Base-by-base conservation (phyloP, 2,329 filamentous ascomycete genomes). In the Hymenoscyphus linearis region DNA sequence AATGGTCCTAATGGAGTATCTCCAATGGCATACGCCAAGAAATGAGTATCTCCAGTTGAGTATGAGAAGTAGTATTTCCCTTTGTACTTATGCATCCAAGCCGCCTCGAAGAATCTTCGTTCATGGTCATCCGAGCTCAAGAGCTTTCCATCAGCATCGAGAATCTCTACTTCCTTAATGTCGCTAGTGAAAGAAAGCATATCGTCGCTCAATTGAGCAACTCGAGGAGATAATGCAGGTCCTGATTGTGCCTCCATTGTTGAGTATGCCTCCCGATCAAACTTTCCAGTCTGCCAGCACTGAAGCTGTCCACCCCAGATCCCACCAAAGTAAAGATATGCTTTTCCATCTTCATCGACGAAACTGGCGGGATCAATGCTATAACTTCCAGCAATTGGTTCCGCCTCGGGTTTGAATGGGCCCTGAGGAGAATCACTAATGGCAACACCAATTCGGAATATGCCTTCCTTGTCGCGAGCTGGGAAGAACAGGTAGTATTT, bases 301-400 rank as follows among this genome's bases (percentile, higher is more conserved):
- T 92, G 88, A 65, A 93, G 77, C 75, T 93, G 89, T 0, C 89
- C 89, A 61, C 89, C 89, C 89, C 89, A 93, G 25, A 93, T 81
- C 0, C 89, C 89, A 52, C 89, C 89, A 67, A 92, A 91, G 74
- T 91, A 93, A 25, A 90, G 72, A 71, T 89, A 90, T 2, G 82
- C 85, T 57, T 80, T 72, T 10, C 79, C 82, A 66, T 88, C 83
- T 68, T 92, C 89, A 71, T 93, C 89, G 16, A 92, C 88, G 65
- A 92, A 90, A 36, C 79, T 81, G 13, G 89, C 89, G 0, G 89
- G 89, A 71, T 93, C 89, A 70, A 93, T 91, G 69, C 85, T 89
- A 76, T 86, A 92, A 66, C 83, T 88, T 1, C 88, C 89, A 57
- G 78, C 72, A 69, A 93, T 90, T 13, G 82, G 82, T 60, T 83